Base-by-base conservation (phyloP, 768 basidiomycete species). In the Coprinopsis marcescibilis region DNA sequence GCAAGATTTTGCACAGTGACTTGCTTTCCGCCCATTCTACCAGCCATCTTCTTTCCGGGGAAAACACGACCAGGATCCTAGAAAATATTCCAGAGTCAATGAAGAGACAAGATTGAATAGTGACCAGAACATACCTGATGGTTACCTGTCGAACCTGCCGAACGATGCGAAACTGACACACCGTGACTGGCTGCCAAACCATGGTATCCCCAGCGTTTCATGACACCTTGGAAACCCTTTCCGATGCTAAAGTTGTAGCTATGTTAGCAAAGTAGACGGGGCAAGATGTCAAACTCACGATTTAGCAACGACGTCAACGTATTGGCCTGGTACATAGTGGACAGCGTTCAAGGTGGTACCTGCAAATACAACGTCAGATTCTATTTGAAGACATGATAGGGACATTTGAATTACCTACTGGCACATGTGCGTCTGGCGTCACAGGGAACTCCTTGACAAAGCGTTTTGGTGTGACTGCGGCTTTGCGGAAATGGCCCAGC, bases 41-140 rank as follows among this genome's bases (percentile, higher is more conserved):
- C 96, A 8, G 95, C 82, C 95, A 96, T 97, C 73, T 97, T 98
- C 71, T 93, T 96, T 29, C 96, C 96, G 3, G 96, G 96, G 69
- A 89, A 92, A 4, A 97, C 76, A 57, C 96, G 83, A 38, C 96
- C 96, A 20, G 96, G 95, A 58, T 96, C 93, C 93, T 98, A 51
- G 11, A 52, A 13, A 50, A 38, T 33, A 49, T 40, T 46, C 49
- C 27, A 43, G 23, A 35, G 38, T 26, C 34, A 37, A 42, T 26
- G 25, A 45, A 10, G n/a, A 19, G 13, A 34, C n/a, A 26, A 13
- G 13, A 42, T 8, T 35, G 23, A 37, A 19, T 12, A 32, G 32
- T 17, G 44, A 14, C 26, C 12, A 36, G 43, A 13, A 50, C 74
- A 51, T 53, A 92, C 94, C 74, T 97, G 95, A 63, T 95, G 90